Evolutionary conservation across 2,329 filamentous ascomycete species (phyloP).

Genomic region (Diaporthe ampelina): DNA sequence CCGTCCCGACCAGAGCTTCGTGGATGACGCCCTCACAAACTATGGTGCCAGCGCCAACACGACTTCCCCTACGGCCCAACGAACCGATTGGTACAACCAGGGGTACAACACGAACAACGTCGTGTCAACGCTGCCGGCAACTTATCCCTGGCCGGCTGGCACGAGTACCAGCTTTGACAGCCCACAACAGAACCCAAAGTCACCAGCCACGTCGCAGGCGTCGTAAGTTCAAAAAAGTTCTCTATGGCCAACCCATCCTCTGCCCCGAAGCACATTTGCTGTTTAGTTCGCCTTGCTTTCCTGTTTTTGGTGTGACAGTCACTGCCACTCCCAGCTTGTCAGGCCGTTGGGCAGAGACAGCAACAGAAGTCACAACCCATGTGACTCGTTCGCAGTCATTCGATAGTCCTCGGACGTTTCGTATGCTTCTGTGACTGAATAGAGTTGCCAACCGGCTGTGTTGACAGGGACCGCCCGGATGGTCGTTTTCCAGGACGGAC

Average conservation of each 20-base stretch:
- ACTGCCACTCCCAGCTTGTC: not conserved
- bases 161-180: not conserved
- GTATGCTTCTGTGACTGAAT: not conserved
- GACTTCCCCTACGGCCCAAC: not conserved
- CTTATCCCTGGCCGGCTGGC: not conserved
- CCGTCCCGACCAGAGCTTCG: not conserved
- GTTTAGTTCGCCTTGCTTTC: not conserved
- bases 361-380: not conserved
- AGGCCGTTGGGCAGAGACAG: not conserved
- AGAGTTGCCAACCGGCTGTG: not conserved
- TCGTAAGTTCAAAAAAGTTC: not conserved
- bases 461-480: constrained; percentile 13
- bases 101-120: not conserved
- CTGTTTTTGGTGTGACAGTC: too few relatives aligned
- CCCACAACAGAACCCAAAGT: not conserved
- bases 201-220: not conserved
- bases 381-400: not conserved
- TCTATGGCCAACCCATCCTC: not conserved
- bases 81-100: not conserved
- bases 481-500: not conserved
- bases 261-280: not conserved
- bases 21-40: not conserved
- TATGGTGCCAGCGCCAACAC: not conserved
- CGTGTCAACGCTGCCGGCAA: not conserved
- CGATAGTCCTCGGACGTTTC: not conserved